A percentile compares a stretch with the other conserved stretches of the same genome.
Conservation (phyloP, 2,329 filamentous ascomycete species). For the Blastomyces gilchristii region DNA sequence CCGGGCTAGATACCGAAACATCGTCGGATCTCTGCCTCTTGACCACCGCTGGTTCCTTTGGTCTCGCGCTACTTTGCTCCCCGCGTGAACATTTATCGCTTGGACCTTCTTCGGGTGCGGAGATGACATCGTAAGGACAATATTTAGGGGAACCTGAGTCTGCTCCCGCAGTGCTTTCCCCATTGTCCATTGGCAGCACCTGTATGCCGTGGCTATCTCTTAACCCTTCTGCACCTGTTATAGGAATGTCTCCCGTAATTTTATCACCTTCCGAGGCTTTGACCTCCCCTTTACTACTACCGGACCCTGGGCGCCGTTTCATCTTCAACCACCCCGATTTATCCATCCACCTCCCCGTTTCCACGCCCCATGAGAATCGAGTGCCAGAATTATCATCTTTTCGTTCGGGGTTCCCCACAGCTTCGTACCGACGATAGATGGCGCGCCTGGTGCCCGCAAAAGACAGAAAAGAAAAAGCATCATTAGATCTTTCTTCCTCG, state of each 20-base stretch:
- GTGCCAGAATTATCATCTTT: not conserved
- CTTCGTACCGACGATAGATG: constrained; percentile 15
- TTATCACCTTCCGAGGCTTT: not conserved
- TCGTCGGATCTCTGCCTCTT: not conserved
- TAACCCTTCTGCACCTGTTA: not conserved
- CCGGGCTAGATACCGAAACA: too few species aligned
- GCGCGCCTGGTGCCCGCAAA: constrained; percentile 2
- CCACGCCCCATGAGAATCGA: constrained; percentile 13
- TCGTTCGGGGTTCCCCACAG: constrained; percentile 12
- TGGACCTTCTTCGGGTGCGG: not conserved
- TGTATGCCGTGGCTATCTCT: not conserved
- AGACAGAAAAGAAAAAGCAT: not conserved
- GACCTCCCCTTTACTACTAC: not conserved
- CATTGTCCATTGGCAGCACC: not conserved
- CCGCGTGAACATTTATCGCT: not conserved
- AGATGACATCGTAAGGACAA: not conserved
- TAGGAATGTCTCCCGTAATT: not conserved
- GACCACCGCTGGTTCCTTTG: not conserved
- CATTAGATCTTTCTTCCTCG: not conserved
- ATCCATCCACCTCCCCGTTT: constrained; percentile 15
- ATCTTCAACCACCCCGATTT: constrained; percentile 10
- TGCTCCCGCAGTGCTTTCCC: not conserved
- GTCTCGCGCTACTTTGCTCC: not conserved
- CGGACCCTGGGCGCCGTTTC: not conserved
- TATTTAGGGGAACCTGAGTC: not conserved